phyloP scores from a whole-genome alignment of 1,284 basidiomycete species.

The Puccinia horiana region DNA sequence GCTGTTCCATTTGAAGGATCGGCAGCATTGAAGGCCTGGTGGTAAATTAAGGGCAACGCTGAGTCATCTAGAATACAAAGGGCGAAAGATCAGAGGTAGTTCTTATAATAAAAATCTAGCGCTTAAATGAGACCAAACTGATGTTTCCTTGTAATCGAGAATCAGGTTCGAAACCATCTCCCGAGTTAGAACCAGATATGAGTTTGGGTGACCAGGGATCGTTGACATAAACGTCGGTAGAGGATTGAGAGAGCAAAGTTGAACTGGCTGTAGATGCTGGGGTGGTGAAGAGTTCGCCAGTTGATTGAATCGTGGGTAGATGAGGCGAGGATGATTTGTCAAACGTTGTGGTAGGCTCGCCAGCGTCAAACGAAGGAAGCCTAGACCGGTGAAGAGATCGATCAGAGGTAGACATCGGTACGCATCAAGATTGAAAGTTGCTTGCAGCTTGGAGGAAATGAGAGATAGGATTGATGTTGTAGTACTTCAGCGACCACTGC shows the following conservation, averaged over 20 bases:
- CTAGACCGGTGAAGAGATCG: background rate
- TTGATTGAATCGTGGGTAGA: slow-evolving; percentile 10
- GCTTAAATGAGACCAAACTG: background rate
- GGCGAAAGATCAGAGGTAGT: background rate
- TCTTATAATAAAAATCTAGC: too few species aligned
- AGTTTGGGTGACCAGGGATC: slow-evolving; percentile 43
- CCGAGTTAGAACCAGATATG: background rate
- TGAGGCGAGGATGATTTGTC: background rate
- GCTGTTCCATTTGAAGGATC: slow-evolving; percentile 72
- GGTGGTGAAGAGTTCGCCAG: slow-evolving; percentile 29
- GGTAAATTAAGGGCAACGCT: slow-evolving; percentile 75
- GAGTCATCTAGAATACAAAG: slow-evolving; percentile 66
- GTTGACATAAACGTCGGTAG: slow-evolving; percentile 28
- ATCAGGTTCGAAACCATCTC: slow-evolving; percentile 7
- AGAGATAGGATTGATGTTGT: background rate
- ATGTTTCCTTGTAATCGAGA: slow-evolving; percentile 14
- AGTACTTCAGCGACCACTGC: too few species aligned
- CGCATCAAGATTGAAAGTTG: background rate
- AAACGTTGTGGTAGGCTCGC: background rate
- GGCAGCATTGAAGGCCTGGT: slow-evolving; percentile 70
- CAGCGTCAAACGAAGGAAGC: background rate
- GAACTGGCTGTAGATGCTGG: slow-evolving; percentile 15
- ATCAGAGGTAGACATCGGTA: background rate
- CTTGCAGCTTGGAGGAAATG: background rate
- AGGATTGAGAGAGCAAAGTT: background rate